Percentiles rank a stretch among this genome's conserved stretches.
Conservation (phyloP, 1,284 basidiomycete genomes). For the Heterobasidion irregulare region DNA sequence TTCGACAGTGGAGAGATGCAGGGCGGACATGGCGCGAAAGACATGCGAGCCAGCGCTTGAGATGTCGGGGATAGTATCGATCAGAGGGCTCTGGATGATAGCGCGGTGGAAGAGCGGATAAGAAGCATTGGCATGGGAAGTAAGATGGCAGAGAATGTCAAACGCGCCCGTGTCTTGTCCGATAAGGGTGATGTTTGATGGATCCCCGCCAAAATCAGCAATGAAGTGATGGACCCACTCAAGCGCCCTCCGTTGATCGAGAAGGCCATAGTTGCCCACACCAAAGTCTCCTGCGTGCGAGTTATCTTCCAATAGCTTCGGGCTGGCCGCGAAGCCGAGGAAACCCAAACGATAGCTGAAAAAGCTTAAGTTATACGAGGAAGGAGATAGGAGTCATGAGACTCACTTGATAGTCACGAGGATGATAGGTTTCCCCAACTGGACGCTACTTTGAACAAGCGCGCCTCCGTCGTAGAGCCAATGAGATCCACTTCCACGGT, state of each 20-base stretch:
- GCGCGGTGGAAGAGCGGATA: conserved; percentile 56
- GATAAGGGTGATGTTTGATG: conserved; percentile 62
- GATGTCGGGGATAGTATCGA: conserved; percentile 55
- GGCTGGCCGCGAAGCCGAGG: conserved; percentile 62
- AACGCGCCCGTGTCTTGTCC: conserved; percentile 63
- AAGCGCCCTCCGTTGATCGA: conserved; percentile 62
- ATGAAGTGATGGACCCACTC: conserved; percentile 67
- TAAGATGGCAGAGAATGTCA: conserved; percentile 64
- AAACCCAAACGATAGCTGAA: conserved; percentile 61
- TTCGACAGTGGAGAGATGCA: conserved; percentile 45
- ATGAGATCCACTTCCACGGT: conserved; percentile 62
- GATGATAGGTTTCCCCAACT: conserved; percentile 53
- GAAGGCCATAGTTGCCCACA: conserved; percentile 70
- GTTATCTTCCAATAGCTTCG: conserved; percentile 59
- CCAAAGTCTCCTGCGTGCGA: conserved; percentile 51
- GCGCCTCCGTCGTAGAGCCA: conserved; percentile 70
- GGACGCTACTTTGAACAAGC: conserved; percentile 57
- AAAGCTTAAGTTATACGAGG: conserved; percentile 6
- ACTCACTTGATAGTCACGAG: conserved; percentile 71
- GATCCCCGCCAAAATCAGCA: conserved; percentile 63
- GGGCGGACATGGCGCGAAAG: conserved; percentile 45
- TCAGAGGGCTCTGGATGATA: conserved; percentile 56
- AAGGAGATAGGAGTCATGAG: neutral
- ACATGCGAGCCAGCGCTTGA: conserved; percentile 57
- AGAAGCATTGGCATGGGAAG: conserved; percentile 52